A percentile compares a stretch with the other conserved stretches of the same genome.
Conservation (phyloP, 1,284 basidiomycete species). For the Apiotrichum mycotoxinovorans region DNA sequence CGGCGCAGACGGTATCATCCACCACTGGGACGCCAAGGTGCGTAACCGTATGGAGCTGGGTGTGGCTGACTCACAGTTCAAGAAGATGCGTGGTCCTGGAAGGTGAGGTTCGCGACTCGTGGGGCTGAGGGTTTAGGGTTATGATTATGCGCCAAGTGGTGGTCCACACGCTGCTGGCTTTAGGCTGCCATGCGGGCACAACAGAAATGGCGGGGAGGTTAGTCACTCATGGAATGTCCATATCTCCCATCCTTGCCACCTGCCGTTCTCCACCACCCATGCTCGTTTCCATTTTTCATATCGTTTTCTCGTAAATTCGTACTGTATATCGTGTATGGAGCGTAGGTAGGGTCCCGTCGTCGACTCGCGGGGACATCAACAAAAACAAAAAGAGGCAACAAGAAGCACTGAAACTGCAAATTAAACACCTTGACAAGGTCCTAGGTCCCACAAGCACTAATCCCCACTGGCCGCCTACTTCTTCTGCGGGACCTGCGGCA, state of each 20-base stretch:
- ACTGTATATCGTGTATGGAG: neutral
- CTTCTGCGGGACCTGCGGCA: conserved; percentile 9
- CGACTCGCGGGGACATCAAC: neutral
- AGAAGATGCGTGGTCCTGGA: neutral
- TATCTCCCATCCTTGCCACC: too few species aligned
- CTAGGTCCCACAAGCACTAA: neutral
- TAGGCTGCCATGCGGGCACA: too few species aligned
- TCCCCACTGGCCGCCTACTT: neutral
- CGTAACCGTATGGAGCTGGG: neutral
- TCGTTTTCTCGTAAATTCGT: neutral
- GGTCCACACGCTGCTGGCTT: too few species aligned
- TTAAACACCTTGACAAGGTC: too few species aligned
- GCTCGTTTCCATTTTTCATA: too few species aligned
- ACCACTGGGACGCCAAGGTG: conserved; percentile 18
- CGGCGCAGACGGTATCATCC: conserved; percentile 6
- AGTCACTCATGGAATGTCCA: too few species aligned
- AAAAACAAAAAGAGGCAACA: neutral
- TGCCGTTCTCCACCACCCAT: too few species aligned
- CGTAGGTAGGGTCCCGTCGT: neutral
- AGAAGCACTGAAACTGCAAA: too few species aligned
- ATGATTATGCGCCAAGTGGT: too few species aligned
- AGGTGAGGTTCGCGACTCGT: neutral
- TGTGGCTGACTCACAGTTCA: neutral
- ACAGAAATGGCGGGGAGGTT: too few species aligned
- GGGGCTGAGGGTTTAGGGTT: too few species aligned